Base-by-base conservation (phyloP, 208 protist species). In the Borovskyia barvae region DNA sequence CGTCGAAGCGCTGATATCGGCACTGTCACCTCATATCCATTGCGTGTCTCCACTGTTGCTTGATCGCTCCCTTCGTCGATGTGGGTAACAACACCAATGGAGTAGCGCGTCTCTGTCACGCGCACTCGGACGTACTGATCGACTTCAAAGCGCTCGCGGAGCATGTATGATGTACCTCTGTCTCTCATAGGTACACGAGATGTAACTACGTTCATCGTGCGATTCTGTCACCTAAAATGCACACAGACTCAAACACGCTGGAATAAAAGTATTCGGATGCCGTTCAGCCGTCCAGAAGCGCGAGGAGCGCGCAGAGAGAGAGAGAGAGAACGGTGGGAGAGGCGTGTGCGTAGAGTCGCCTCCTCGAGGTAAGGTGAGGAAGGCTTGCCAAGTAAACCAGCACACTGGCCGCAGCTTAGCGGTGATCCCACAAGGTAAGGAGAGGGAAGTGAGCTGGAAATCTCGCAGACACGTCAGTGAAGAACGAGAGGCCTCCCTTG, bases 41-140 rank as follows among this genome's bases (percentile, higher is more conserved):
- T 77, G 20, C 75, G 84, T 7, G 90, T 93, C 25, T 77, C 74
- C 11, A 95, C 77, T 2, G 75, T 82, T 9, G 83, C 72, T 17
- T 55, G 73, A 19, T 80, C 79, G 29, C 79, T 59, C 20, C 60
- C 32, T 37, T 88, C 78, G 46, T 91, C 70, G 19, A 92, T 75
- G 24, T 51, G 8, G 2, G 74, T 71, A 29, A 95, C 84, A 8
- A 86, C 68, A n/a, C 90, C 90, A 50, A 95, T 92, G 53, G 89
- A 87, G 32, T 75, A 82, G 15, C 80, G 72, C 7, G 72, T 72
- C 29, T 77, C 72, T 8, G 71, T 71, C 2, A 92, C 62, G 5
- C 77, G 58, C n/a, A 92, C 85, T n/a, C 86, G 75, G 5, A 95
- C 90, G 51, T 91, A 95, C 76, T 93, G 89, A 39, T 92, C 75